These are phyloP conservation scores for Pythium chondricola DNA, from an alignment of 352 stramenopile genomes.

Conservation along the genomic window DNA sequence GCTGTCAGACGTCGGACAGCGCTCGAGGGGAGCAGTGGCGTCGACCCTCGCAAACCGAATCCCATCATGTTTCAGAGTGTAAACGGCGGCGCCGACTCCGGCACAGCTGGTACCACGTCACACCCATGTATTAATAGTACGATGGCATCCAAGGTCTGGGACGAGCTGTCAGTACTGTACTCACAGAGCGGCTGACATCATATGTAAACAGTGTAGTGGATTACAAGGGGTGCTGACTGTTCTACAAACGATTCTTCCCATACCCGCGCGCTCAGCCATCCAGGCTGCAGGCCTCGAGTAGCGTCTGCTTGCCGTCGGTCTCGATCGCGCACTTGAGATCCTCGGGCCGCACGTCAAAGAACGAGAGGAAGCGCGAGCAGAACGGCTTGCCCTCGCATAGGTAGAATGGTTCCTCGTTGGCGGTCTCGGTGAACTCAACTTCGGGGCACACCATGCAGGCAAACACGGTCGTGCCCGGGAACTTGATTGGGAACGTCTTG, in stretches of 20 bases:
- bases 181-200: not conserved
- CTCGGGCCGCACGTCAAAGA: not conserved
- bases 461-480: not conserved
- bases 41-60: too few species aligned
- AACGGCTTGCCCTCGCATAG: not conserved
- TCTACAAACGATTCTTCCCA: not conserved
- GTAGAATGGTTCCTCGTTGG: not conserved
- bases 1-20: too few species aligned
- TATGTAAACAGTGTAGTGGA: too few species aligned
- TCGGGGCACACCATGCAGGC: not conserved
- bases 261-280: constrained; percentile 1
- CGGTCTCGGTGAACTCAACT: not conserved
- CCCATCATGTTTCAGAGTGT: too few species aligned
- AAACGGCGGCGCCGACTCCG: not conserved
- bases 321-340: not conserved
- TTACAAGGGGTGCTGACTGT: not conserved
- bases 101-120: not conserved
- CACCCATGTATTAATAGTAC: too few species aligned
- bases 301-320: not conserved
- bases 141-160: not conserved
- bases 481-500: not conserved
- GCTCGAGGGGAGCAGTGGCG: too few species aligned
- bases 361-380: constrained; percentile 4
- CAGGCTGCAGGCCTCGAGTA: not conserved
- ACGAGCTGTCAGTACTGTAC: not conserved